Conservation (phyloP, 2,329 filamentous ascomycete species). For the Ceratocystis variospora region DNA sequence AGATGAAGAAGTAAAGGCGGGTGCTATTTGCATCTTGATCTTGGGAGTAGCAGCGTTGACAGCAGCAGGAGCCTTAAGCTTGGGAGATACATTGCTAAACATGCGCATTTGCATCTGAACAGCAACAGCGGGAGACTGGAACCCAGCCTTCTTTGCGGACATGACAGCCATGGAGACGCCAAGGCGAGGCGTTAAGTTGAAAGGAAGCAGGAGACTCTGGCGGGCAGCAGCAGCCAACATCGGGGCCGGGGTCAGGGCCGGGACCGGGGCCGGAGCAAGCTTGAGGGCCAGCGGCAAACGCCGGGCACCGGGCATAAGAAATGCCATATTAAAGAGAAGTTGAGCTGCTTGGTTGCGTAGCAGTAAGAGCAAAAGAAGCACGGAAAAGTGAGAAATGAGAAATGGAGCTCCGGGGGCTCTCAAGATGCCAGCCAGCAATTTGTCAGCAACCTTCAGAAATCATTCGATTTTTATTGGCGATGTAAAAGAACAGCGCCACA, state of each 20-base stretch:
- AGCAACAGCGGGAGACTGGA: background rate
- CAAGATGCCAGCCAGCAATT: background rate
- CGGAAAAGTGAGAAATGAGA: background rate
- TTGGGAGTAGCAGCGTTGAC: background rate
- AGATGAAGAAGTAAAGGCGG: constrained; percentile 3
- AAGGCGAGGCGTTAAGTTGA: constrained; percentile 2
- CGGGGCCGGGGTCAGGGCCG: background rate
- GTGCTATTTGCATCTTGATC: background rate
- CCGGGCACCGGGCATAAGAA: constrained; percentile 18
- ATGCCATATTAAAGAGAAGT: constrained; percentile 9
- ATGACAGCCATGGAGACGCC: background rate
- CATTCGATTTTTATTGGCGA: constrained; percentile 15
- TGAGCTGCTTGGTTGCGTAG: background rate
- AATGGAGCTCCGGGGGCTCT: background rate
- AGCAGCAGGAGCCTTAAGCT: constrained; percentile 1
- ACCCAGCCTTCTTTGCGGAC: background rate
- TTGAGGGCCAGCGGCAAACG: constrained; percentile 14
- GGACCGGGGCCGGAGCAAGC: background rate
- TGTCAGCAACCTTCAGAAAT: constrained; percentile 9
- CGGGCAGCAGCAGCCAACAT: constrained; percentile 3
- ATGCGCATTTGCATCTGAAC: constrained; percentile 14
- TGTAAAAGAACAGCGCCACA: constrained; percentile 11
- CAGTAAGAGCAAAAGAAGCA: background rate
- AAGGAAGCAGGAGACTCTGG: constrained; percentile 5
- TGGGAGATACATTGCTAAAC: constrained; percentile 12